Evolutionary conservation across 225 moss, liverwort and hornwort genomes (phyloP), one percentile per base, ranked within the genome.

Genomic region (Pleurozium schreberi): DNA sequence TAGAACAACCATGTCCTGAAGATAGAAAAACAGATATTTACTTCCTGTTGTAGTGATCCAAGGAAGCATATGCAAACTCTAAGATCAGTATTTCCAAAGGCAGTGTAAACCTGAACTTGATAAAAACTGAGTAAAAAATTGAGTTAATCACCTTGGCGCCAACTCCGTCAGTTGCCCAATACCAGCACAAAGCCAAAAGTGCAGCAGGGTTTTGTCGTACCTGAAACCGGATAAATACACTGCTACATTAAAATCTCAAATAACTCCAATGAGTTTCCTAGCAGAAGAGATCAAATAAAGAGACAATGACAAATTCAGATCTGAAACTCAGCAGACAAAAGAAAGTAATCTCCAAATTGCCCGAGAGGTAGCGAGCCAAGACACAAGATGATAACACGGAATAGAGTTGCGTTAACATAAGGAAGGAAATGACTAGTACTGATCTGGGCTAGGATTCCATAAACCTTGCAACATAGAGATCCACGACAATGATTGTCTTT

Each of bases 1-100:
- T 82, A 97, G 90, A 85, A 97, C 96, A 73, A 97, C 97, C 97
- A 97, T 97, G 83, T 96, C 97, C 97, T 97, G 90, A 85, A 91
- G 43, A 86, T 70, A 45, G 43, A 75, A 79, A 81, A 63, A 55
- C 20, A 87, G 58, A 76, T 27, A 85, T 50, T 85, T 42, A 82
- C 42, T 87, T 84, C n/a, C 53, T 66, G 33, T 34, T 38, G 34
- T 53, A n/a, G 67, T 80, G 58, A 74, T 52, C 83, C 50, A 90
- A 79, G 76, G 50, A 89, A 80, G 75, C 80, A 81, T 26, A 78
- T 36, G 70, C 84, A 83, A 62, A 88, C 65, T 68, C 58, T 64
- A 74, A 88, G 33, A 50, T 55, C 61, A 80, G 70, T 31, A n/a
- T 60, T 87, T 61, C 53, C 33, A 31, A 77, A 69, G 27, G 21